Evolutionary conservation across 768 basidiomycete species (phyloP), one percentile per base, ranked within the genome.

Genomic region (Cyclocybe cylindracea): DNA sequence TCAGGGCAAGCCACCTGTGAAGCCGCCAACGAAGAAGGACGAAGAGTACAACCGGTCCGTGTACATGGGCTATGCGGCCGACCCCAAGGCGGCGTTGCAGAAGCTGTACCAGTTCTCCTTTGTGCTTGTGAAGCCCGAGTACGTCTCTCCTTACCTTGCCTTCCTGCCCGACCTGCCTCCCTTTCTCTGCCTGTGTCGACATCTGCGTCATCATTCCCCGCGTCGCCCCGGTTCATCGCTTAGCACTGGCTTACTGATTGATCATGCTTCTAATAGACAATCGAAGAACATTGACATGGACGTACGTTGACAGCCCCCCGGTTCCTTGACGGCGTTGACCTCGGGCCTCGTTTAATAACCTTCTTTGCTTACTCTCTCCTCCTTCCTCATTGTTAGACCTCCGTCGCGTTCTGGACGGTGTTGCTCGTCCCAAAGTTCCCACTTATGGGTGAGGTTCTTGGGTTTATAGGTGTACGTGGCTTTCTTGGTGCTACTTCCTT

Each of bases 201-300:
- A 24, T 5, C 24, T 24, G 24, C 24, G 24, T 24, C 24, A 24
- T 24, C 24, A 24, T 24, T 24, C 24, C 24, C 24, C 24, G 24
- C 24, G 24, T 24, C 24, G 24, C 24, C 24, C 24, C 24, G 24
- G n/a, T 37, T 13, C 29, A 38, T 13, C 24, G 19, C 36, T 10
- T 44, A 34, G 46, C 36, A 14, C 33, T 7, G 18, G 37, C 35
- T 13, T 14, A 42, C 10, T 48, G 6, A 13, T 36, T 24, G 19
- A 39, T 42, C 24, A 36, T 33, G 6, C 14, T 19, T 18, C 31
- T 39, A 40, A 13, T 55, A 91, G 89, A 64, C 78, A 81, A 64
- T 82, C 83, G 14, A 79, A 84, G 57, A 91, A 89, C 63, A 83
- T 91, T 55, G 89, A 91, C 46, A 88, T 92, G 77, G 89, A 92